These are phyloP conservation scores for Didymella glomerata DNA, from an alignment of 2,329 filamentous ascomycete species.

Conservation along the genomic window DNA sequence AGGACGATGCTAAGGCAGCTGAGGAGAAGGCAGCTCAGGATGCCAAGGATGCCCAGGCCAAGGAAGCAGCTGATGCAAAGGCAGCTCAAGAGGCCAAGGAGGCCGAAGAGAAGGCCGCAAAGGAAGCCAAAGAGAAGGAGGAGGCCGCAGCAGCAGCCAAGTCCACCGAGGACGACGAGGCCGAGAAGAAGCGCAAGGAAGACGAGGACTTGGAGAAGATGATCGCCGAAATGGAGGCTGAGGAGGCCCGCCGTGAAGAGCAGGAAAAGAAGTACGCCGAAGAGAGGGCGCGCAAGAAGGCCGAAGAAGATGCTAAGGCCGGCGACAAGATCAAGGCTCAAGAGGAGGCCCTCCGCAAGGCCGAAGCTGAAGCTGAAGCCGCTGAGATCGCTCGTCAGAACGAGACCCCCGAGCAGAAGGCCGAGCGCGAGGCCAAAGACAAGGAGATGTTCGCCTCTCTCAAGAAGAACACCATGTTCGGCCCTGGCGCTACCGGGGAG, in stretches of 20 bases:
- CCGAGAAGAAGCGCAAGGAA: constrained; percentile 48
- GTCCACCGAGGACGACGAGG: constrained; percentile 53
- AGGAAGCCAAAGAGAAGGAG: constrained; percentile 51
- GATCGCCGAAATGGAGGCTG: constrained; percentile 68
- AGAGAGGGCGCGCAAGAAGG: constrained; percentile 70
- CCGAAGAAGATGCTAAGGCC: constrained; percentile 66
- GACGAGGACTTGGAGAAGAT: constrained; percentile 64
- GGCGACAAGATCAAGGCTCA: constrained; percentile 56
- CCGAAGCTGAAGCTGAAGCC: constrained; percentile 60
- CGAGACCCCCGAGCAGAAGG: constrained; percentile 54
- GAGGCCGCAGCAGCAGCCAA: constrained; percentile 52
- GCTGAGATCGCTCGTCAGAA: constrained; percentile 56
- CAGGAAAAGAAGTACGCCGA: constrained; percentile 75
- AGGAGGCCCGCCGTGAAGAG: constrained; percentile 63
- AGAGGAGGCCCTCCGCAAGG: constrained; percentile 62
- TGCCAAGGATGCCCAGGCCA: constrained; percentile 47
- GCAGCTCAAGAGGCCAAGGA: constrained; percentile 36
- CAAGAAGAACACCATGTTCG: constrained; percentile 59
- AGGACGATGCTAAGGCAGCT: constrained; percentile 51
- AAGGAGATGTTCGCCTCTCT: constrained; percentile 55
- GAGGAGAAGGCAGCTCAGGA: constrained; percentile 53
- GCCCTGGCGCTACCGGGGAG: constrained; percentile 54
- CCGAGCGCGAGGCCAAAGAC: constrained; percentile 48
- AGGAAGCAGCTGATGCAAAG: constrained; percentile 38
- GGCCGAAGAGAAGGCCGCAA: constrained; percentile 39